Evolutionary conservation across 306 rosid genomes (phyloP), one percentile per base, ranked within the genome.

Genomic region (Psophocarpus tetragonolobus): DNA sequence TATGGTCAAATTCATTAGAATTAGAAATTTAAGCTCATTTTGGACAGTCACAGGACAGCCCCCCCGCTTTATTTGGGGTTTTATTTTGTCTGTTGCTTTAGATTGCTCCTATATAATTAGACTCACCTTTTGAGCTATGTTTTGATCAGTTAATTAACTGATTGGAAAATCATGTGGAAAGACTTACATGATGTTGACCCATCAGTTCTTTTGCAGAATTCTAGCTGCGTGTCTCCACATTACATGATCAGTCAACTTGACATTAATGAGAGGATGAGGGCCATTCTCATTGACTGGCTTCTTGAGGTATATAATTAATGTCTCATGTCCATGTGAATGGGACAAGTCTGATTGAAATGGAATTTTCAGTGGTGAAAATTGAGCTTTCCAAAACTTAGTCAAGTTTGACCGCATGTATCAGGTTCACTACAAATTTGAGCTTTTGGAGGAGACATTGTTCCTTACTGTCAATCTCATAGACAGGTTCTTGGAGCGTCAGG

Each of bases 401-500:
- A n/a, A n/a, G 60, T 33, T 39, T 54, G 17, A 14, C 17, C 5
- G 8, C 21, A 14, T 73, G 57, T 42, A 81, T 71, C 85, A 85
- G 88, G 88, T 85, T 44, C 88, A 85, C 86, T 81, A 74, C 84
- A 85, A 85, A 82, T 85, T 85, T 78, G 82, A 74, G 63, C 84
- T 85, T 44, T 42, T 85, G 84, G 86, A 78, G 24, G 81, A 67
- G 81, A 80, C 88, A 6, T 54, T 85, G 77, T 85, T 74, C 81
- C 88, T 82, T 26, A 82, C 88, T 44, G 69, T 85, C 62, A 85
- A 54, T 60, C 84, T 85, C n/a, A 83, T 78, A 62, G 88, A 85
- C 73, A 82, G 86, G 76, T 85, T 85, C 71, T 36, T 85, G 60
- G 88, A 85, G 84, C 81, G 23, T 44, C 84, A 68, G 65, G 42